phyloP scores from a whole-genome alignment of 495 filamentous ascomycete genomes.

The Pseudomonodictys pantanalensis region DNA sequence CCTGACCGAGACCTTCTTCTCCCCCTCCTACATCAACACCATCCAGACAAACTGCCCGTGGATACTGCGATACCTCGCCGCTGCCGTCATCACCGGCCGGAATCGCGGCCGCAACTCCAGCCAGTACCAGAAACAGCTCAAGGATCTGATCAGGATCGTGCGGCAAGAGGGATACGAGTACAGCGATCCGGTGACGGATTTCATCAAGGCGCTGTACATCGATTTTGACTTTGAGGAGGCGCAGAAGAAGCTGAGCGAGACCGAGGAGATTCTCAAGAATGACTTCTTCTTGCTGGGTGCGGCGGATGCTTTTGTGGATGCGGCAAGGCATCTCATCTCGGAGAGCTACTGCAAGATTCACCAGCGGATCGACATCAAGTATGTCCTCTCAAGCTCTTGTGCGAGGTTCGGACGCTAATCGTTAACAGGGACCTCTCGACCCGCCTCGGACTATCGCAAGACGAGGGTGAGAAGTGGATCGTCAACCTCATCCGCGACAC shows the following conservation, averaged over 20 bases:
- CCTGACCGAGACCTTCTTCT: conserved; percentile 95
- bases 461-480: conserved; percentile 99
- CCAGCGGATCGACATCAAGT: conserved; percentile 94
- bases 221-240: conserved; percentile 99
- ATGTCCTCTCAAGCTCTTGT: conserved; percentile 30
- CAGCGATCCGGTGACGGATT: conserved; percentile 90
- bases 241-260: conserved; percentile 83
- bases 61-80: conserved; percentile 91
- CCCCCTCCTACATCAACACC: conserved; percentile 93
- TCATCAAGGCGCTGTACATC: conserved; percentile 91
- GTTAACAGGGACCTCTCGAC: conserved; percentile 74
- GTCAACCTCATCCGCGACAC: conserved; percentile 98
- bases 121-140: conserved; percentile 94
- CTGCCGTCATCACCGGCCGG: conserved; percentile 94
- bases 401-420: conserved; percentile 23
- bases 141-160: conserved; percentile 90
- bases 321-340: conserved; percentile 91
- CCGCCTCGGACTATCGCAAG: conserved; percentile 80
- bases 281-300: conserved; percentile 93
- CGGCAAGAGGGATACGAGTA: conserved; percentile 98
- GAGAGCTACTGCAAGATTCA: conserved; percentile 99
- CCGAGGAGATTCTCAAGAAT: conserved; percentile 83
- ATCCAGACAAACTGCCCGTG: conserved; percentile 97
- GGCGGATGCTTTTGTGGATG: conserved; percentile 88
- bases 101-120: conserved; percentile 73